Conservation (phyloP, 208 protist species). For the Trypanosoma vivax region DNA sequence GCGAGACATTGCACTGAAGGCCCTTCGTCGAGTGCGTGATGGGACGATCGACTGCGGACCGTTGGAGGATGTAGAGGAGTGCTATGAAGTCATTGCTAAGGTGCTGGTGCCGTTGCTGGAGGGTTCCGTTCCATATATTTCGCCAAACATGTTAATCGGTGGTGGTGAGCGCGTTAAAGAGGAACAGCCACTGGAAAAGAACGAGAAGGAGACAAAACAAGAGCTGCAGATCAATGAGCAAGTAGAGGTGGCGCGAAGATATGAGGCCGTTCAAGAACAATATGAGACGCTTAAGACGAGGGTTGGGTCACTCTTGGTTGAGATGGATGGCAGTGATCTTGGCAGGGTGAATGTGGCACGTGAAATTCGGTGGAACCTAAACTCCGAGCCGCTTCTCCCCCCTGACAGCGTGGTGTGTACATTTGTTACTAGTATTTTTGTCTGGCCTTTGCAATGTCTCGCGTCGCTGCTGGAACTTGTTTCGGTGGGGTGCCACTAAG, state of each 20-base stretch:
- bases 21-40: slow-evolving; percentile 51
- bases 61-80: slow-evolving; percentile 23
- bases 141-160: background rate
- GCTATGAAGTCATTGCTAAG: slow-evolving; percentile 23
- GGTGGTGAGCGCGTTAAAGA: background rate
- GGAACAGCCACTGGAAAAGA: background rate
- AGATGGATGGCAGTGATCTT: background rate
- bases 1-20: slow-evolving; percentile 27
- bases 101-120: slow-evolving; percentile 36
- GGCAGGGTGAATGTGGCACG: slow-evolving; percentile 2
- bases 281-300: no score
- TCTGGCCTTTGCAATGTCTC: slow-evolving; percentile 75
- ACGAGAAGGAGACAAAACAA: slow-evolving; percentile 15
- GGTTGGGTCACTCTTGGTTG: slow-evolving; percentile 3
- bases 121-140: slow-evolving; percentile 18
- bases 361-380: slow-evolving; percentile 10
- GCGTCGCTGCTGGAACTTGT: slow-evolving; percentile 65
- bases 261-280: no score
- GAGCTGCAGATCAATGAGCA: slow-evolving; percentile 14
- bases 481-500: slow-evolving; percentile 37
- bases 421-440: slow-evolving; percentile 30
- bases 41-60: slow-evolving; percentile 19
- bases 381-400: slow-evolving; percentile 7
- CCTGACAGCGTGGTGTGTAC: background rate
- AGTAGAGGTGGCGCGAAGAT: no score